Base-by-base conservation (phyloP, 106 monocot genomes). In the Alisma plantagoaquatica region DNA sequence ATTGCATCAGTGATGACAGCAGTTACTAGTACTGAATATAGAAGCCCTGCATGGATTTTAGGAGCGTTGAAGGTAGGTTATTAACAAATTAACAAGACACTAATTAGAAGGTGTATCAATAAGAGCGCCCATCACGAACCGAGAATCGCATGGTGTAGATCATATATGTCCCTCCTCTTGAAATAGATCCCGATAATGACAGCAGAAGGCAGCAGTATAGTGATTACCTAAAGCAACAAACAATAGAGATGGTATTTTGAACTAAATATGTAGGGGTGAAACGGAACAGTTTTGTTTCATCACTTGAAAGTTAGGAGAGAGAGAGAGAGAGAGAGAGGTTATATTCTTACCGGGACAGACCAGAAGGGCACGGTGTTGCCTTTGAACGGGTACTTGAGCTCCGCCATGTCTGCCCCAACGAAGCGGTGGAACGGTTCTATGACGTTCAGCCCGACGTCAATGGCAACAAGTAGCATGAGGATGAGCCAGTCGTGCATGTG, bases 61-160 rank as follows among this genome's bases (percentile, higher is more conserved):
- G 8, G 56, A 4, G n/a, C n/a, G n/a, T n/a, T n/a, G n/a, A n/a
- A n/a, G n/a, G n/a, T n/a, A n/a, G n/a, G n/a, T n/a, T n/a, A n/a
- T n/a, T n/a, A n/a, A n/a, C n/a, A n/a, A n/a, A n/a, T n/a, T n/a
- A n/a, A n/a, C n/a, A n/a, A n/a, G n/a, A n/a, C n/a, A n/a, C n/a
- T n/a, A n/a, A n/a, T n/a, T n/a, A n/a, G n/a, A n/a, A n/a, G n/a
- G n/a, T n/a, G n/a, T n/a, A n/a, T n/a, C n/a, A n/a, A n/a, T n/a
- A n/a, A n/a, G n/a, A n/a, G n/a, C n/a, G n/a, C n/a, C n/a, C n/a
- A n/a, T n/a, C 14, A 47, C 24, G 2, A 60, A 86, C 86, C 86
- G 9, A 86, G 64, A 61, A 81, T 75, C 10, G 86, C 77, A 59
- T 86, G 77, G 51, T 86, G 86, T 50, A 81, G 52, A 81, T 86